phyloP scores from a whole-genome alignment of 164 flowering plant species.

The Dillenia suffruticosa region DNA sequence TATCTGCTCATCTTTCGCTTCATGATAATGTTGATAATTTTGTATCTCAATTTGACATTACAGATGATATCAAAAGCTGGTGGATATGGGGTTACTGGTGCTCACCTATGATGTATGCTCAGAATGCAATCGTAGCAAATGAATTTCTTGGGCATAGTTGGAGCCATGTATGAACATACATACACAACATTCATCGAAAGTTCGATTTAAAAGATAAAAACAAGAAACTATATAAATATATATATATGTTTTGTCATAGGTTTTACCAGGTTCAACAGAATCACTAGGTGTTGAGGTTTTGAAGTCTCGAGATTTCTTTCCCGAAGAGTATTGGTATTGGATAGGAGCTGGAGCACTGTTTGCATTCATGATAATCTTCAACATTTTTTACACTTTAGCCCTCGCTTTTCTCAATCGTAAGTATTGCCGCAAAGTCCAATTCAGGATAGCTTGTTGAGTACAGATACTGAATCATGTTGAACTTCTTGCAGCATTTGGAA shows the following conservation, averaged over 20 bases:
- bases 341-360: slow-evolving; percentile 19
- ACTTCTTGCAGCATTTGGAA: slow-evolving; percentile 34
- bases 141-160: slow-evolving; percentile 45
- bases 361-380: slow-evolving; percentile 18
- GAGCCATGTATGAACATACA: slow-evolving; percentile 26
- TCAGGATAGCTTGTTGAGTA: no score
- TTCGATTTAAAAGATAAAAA: neutral
- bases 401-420: slow-evolving; percentile 20
- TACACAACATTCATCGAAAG: neutral
- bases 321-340: slow-evolving; percentile 24
- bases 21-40: neutral
- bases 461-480: neutral
- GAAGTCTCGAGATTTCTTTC: slow-evolving; percentile 18
- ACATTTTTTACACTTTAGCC: slow-evolving; percentile 11
- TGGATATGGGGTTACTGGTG: slow-evolving; percentile 64
- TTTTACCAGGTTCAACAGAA: slow-evolving; percentile 5
- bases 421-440: neutral
- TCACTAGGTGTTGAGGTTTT: slow-evolving; percentile 14
- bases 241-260: neutral
- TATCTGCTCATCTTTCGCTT: neutral
- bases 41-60: neutral
- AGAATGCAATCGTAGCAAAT: slow-evolving; percentile 43
- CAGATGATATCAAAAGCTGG: slow-evolving; percentile 53
- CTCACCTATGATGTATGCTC: slow-evolving; percentile 52
- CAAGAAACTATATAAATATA: neutral